These are phyloP conservation scores for Alternaria atra DNA, from an alignment of 2,329 filamentous ascomycete species.

Conservation along the genomic window DNA sequence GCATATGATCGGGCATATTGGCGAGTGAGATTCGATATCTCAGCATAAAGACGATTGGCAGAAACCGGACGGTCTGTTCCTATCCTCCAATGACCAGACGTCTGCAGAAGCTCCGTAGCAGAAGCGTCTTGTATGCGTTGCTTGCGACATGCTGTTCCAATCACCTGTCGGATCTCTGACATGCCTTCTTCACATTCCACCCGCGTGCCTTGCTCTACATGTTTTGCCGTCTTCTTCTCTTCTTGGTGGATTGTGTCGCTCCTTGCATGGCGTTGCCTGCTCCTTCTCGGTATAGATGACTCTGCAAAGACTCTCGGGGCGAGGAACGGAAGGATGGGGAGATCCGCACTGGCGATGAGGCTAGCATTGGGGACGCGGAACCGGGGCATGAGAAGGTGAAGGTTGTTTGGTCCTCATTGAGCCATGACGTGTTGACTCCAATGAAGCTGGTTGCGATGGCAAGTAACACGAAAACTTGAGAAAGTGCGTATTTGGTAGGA, in stretches of 20 bases:
- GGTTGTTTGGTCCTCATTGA: constrained; percentile 35
- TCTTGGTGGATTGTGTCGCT: constrained; percentile 23
- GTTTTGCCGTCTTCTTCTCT: constrained; percentile 9
- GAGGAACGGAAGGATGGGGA: constrained; percentile 51
- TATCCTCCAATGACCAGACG: neutral
- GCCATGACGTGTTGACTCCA: constrained; percentile 37
- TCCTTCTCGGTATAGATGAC: constrained; percentile 24
- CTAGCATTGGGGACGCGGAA: constrained; percentile 42
- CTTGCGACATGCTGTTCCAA: neutral
- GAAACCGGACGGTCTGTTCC: neutral
- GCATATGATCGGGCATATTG: constrained; percentile 22
- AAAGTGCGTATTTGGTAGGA: constrained; percentile 27
- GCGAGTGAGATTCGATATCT: constrained; percentile 34
- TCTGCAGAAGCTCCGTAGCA: constrained; percentile 11
- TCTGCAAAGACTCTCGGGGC: constrained; percentile 48
- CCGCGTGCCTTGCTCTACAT: neutral
- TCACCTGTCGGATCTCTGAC: neutral
- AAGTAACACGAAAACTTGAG: constrained; percentile 25
- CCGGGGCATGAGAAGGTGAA: constrained; percentile 44
- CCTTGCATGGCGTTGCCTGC: constrained; percentile 20
- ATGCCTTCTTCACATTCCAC: neutral
- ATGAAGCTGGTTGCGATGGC: constrained; percentile 9
- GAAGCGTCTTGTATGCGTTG: neutral
- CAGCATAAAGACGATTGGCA: constrained; percentile 31
- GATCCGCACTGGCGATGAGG: constrained; percentile 42